Percentiles rank a stretch among this genome's conserved stretches.
These are phyloP conservation scores for Ophiostoma angusticollis DNA, from an alignment of 2,329 filamentous ascomycete genomes.

Conservation along the genomic window DNA sequence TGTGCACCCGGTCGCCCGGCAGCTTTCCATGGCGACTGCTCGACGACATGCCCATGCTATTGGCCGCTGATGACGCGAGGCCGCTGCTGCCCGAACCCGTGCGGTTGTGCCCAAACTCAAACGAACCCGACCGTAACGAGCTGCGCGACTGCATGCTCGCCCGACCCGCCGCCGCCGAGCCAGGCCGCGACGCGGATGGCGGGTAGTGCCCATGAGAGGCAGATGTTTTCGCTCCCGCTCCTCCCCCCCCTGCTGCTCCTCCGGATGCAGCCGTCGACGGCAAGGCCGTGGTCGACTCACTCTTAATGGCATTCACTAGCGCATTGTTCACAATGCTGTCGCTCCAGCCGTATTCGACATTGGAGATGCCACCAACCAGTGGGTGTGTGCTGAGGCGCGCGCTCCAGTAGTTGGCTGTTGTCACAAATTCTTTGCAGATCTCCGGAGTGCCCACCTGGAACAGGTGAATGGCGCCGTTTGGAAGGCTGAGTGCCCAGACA, in stretches of 20 bases:
- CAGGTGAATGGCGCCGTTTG: constrained; percentile 88
- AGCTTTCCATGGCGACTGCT: constrained; percentile 35
- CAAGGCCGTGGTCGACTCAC: constrained; percentile 26
- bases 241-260: constrained; percentile 15
- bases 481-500: constrained; percentile 87
- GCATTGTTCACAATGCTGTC: constrained; percentile 61
- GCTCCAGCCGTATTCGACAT: constrained; percentile 96
- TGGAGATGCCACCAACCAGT: constrained; percentile 82
- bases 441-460: constrained; percentile 95
- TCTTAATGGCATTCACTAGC: constrained; percentile 39
- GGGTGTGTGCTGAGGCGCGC: constrained; percentile 89
- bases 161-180: constrained; percentile 29
- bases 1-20: constrained; percentile 70
- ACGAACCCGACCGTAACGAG: constrained; percentile 42
- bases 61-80: constrained; percentile 19
- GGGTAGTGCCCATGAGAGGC: constrained; percentile 13
- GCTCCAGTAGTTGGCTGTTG: constrained; percentile 94
- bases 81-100: constrained; percentile 31
- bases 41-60: neutral
- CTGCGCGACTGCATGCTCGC: constrained; percentile 17
- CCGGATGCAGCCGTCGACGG: neutral
- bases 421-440: constrained; percentile 88
- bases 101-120: constrained; percentile 49
- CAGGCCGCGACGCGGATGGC: constrained; percentile 29
- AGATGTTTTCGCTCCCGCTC: neutral